Evolutionary conservation across 371 early-diverging fungal species (phyloP), one percentile per base, ranked within the genome.

Genomic region (Apophysomyces trapeziformis): DNA sequence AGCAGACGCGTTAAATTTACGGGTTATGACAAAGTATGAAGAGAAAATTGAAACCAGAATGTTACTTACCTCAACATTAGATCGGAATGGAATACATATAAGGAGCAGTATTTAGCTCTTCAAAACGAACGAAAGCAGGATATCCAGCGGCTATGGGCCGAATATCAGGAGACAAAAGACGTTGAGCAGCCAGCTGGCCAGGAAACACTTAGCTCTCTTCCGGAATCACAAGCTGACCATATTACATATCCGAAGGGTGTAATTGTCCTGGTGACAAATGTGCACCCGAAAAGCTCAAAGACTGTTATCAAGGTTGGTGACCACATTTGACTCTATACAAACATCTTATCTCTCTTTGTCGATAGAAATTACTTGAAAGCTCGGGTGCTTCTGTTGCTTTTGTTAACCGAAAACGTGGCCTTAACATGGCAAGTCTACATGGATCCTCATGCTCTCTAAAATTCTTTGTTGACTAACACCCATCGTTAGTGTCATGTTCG

Each of bases 11-110:
- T 43, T 76, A 1, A 37, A 64, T 0, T 39, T 82, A n/a, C 58
- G 79, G 18, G 75, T 82, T 2, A 77, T 82, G 73, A 57, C 79
- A 60, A 82, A 82, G 82, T 82, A 73, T 67, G 61, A 57, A 44
- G 21, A 43, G 13, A 26, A 38, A 7, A 37, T n/a, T 45, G 43
- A 7, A 41, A 37, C 2, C 18, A 46, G 16, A 46, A 41, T 13
- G 57, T 1, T 16, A 39, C 56, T 43, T 12, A 60, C 35, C 47
- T n/a, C 44, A 7, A 1, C 13, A 2, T 45, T 66, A 81, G 78
- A 9, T 5, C 21, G 1, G 65, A 72, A 7, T 81, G 75, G 73
- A 71, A 65, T 5, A 54, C 58, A 26, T 67, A 64, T 1, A 68
- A 72, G 36, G 68, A 75, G 0, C 70, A 77, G 61, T 82, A 82